Conservation (phyloP, 2,329 filamentous ascomycete genomes). For the Phialophora macrospora region DNA sequence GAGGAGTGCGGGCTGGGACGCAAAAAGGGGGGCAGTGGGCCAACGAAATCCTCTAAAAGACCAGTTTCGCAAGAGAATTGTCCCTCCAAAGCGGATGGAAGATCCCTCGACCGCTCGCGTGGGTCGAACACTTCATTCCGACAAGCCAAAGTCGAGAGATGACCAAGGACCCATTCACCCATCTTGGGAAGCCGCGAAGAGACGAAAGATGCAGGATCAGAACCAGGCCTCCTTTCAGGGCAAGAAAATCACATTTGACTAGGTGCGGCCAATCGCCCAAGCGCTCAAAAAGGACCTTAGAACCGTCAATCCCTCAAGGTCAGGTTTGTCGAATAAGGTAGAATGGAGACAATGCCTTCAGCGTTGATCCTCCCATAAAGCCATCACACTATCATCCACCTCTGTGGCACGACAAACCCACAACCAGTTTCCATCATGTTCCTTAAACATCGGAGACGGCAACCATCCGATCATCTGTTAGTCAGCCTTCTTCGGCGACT, state of each 20-base stretch:
- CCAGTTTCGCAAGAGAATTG: constrained; percentile 24
- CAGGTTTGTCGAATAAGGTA: not conserved
- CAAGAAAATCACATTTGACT: constrained; percentile 64
- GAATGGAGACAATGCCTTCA: not conserved
- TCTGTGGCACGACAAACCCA: not conserved
- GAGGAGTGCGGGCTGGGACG: constrained; percentile 63
- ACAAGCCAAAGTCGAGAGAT: constrained; percentile 33
- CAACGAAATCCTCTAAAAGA: not conserved
- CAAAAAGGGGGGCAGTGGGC: constrained; percentile 59
- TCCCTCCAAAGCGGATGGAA: constrained; percentile 36
- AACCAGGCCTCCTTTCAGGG: constrained; percentile 58
- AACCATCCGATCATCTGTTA: not conserved
- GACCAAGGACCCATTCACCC: constrained; percentile 64
- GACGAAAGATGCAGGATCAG: constrained; percentile 59
- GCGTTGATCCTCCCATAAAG: not conserved
- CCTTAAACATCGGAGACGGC: not conserved
- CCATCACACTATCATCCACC: not conserved
- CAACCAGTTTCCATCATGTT: not conserved
- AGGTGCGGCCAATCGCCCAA: not conserved
- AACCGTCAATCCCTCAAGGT: not conserved
- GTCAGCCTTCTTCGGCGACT: constrained; percentile 4
- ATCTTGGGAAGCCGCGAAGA: constrained; percentile 67
- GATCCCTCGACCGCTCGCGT: constrained; percentile 20
- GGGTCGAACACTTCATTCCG: constrained; percentile 12
- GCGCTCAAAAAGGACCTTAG: not conserved